Base-by-base conservation (phyloP, 2,329 filamentous ascomycete genomes). In the Endocalyx cinctus region DNA sequence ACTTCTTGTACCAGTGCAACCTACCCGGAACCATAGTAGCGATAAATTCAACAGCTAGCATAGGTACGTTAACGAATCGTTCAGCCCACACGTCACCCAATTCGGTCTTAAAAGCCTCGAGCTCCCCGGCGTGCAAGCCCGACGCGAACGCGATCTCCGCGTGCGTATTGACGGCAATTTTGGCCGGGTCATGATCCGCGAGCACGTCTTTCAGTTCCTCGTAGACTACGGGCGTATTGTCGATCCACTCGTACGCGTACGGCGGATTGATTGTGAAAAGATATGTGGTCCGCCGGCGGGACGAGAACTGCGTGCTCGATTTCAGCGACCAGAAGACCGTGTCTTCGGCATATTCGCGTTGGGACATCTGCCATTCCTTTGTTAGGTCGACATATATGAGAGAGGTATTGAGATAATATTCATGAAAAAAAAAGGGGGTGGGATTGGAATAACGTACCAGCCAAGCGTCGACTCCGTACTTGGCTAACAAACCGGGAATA, bases 301-400 rank as follows among this genome's bases (percentile, higher is more conserved):
- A 67, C 3, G 66, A 68, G 50, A 72, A 72, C 43, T 68, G 60
- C 6, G 48, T 55, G 5, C 61, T 61, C 14, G 55, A 50, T 41
- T 70, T 71, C 20, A 72, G 58, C 4, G 67, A 65, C 67, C 67
- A 72, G 50, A 71, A 72, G 16, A 66, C 60, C 0, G 67, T 70
- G 35, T 72, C 69, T 43, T 72, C 69, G 38, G 64, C 67, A 45
- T 72, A 70, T 42, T 72, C 68, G 31, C 63, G 63, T 50, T 72
- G 67, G 54, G 64, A 67, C 43, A 70, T 67, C 66, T 70, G 13
- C 8, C n/a, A 10, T 16, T 14, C n/a, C 25, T 4, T 27, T 27
- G 15, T 16, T 27, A 13, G 25, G 25, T 7, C 8, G 13, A n/a
- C 8, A 14, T 6, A 27, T 27, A 27, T 7, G 7, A 14, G 8